Evolutionary conservation across 345 rosid genomes (phyloP).

Genomic region (Eucalyptus tenuipes): DNA sequence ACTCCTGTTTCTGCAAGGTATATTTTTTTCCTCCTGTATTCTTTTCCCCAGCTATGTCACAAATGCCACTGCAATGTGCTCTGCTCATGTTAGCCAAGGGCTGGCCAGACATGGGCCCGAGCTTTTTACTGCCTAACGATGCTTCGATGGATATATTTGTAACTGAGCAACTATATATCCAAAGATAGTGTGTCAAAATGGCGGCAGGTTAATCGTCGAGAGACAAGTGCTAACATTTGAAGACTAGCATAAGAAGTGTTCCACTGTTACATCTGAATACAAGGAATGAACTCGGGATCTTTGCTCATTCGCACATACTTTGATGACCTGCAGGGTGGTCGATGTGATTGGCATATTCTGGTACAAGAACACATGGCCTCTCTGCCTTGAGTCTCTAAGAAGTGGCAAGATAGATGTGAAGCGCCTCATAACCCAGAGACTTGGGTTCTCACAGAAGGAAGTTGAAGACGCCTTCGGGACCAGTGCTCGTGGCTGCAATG

Average conservation of each 20-base stretch:
- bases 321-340: slow-evolving; percentile 44
- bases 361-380: slow-evolving; percentile 78
- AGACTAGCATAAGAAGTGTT: background rate
- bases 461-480: slow-evolving; percentile 75
- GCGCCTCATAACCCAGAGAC: slow-evolving; percentile 80
- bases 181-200: background rate
- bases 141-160: background rate
- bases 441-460: slow-evolving; percentile 68
- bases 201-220: background rate
- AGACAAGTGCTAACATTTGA: background rate
- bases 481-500: slow-evolving; percentile 65
- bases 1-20: slow-evolving; percentile 91
- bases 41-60: background rate
- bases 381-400: slow-evolving; percentile 57
- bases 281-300: background rate
- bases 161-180: background rate
- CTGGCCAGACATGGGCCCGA: background rate
- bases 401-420: slow-evolving; percentile 79
- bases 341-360: slow-evolving; percentile 69
- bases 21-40: background rate
- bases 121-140: background rate
- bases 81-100: background rate
- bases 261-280: background rate
- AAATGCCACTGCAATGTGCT: background rate
- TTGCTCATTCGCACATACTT: background rate